Base-by-base conservation (phyloP, 805 yeast species). In the Cyberlindnera amylophila region DNA sequence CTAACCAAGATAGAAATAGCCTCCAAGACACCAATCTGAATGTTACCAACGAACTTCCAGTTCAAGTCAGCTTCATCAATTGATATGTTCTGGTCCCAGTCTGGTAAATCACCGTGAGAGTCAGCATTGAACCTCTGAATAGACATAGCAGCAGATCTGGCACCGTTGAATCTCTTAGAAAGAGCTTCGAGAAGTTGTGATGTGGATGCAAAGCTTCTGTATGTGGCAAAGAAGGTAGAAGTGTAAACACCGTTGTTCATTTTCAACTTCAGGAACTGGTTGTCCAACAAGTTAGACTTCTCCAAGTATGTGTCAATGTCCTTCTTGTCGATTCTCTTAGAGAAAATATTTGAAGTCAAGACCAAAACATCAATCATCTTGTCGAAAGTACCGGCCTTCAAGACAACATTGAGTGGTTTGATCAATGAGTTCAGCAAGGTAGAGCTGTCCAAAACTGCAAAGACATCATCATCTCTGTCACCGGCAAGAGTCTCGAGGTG, bases 21-120 rank as follows among this genome's bases (percentile, higher is more conserved):
- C 57, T 86, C 95, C 45, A 89, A 67, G 26, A 89, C 78, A 32
- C 95, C 95, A 30, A 84, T 70, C 57, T 89, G 93, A 33, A 90
- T 85, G 55, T 82, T 86, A 10, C 84, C 80, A 34, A 86, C 80
- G 41, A 79, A 72, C 34, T 72, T 73, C 72, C 82, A 80, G 52
- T 82, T 84, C 27, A 83, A 69, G 3, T 74, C 73, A 0, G 72
- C 66, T 21, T 74, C 66, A 34, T 68, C 67, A 4, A 64, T 39
- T 8, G 57, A 40, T 9, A 64, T 49, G 14, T 47, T 63, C 3
- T 58, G 47, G 28, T 69, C 70, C 93, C 93, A 85, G 32, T 74
- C 74, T 0, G 88, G 89, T 52, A 76, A 76, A 4, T 47, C 31
- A 1, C 46, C 59, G 6, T 49, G 42, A 4, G 46, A 32, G 6